These are phyloP conservation scores for Blastobotrys muscicola DNA, from an alignment of 805 yeast genomes.

Conservation along the genomic window DNA sequence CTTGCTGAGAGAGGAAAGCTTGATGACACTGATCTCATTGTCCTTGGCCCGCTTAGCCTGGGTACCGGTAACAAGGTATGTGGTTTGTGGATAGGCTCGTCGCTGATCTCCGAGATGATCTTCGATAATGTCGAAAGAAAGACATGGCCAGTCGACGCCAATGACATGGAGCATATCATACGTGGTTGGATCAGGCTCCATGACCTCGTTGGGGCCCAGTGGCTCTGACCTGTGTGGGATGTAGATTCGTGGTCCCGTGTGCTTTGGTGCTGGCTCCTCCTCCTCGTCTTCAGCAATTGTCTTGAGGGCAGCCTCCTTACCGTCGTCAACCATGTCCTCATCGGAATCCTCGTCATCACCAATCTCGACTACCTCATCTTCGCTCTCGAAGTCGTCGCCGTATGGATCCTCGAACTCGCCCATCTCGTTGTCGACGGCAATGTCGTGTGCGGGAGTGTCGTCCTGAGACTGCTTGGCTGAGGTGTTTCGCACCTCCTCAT, in stretches of 20 bases:
- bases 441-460: constrained; percentile 30
- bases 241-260: constrained; percentile 41
- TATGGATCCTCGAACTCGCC: constrained; percentile 59
- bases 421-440: constrained; percentile 25
- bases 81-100: constrained; percentile 78
- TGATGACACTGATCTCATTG: constrained; percentile 79
- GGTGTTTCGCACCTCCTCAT: constrained; percentile 22
- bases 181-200: constrained; percentile 93
- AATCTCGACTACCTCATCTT: constrained; percentile 61
- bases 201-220: constrained; percentile 87
- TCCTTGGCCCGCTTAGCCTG: constrained; percentile 84
- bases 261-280: constrained; percentile 25
- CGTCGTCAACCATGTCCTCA: constrained; percentile 38
- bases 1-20: constrained; percentile 70
- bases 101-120: constrained; percentile 83
- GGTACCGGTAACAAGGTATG: constrained; percentile 83
- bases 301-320: constrained; percentile 15
- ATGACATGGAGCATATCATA: constrained; percentile 95
- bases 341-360: constrained; percentile 80
- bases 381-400: constrained; percentile 83
- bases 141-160: constrained; percentile 93
- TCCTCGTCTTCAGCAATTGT: constrained; percentile 20
- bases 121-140: constrained; percentile 82
- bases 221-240: constrained; percentile 86
- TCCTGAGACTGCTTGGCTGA: constrained; percentile 31